These are phyloP conservation scores for Coniferiporia weirii DNA, from an alignment of 1,284 basidiomycete species.

Conservation along the genomic window DNA sequence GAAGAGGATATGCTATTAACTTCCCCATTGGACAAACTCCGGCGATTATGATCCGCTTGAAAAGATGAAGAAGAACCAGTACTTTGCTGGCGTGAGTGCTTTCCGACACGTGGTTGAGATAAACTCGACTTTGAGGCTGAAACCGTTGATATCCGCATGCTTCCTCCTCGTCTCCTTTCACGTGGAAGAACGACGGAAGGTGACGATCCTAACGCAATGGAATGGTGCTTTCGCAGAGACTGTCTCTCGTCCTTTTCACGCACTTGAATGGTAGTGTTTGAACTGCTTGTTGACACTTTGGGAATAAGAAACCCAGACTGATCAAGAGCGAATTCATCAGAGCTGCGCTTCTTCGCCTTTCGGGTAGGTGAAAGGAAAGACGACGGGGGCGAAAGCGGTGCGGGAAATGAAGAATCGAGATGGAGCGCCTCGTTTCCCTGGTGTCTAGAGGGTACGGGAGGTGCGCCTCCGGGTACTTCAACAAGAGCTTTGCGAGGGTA, in stretches of 20 bases:
- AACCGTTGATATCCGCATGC: constrained; percentile 10
- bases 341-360: constrained; percentile 69
- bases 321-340: constrained; percentile 79
- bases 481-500: constrained; percentile 61
- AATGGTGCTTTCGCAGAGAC: constrained; percentile 62
- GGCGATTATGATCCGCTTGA: neutral
- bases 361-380: constrained; percentile 51
- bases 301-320: constrained; percentile 55
- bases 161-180: constrained; percentile 13
- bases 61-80: constrained; percentile 8
- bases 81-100: constrained; percentile 16
- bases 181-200: constrained; percentile 31
- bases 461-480: constrained; percentile 28
- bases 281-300: constrained; percentile 35
- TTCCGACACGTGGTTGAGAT: neutral
- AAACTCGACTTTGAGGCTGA: constrained; percentile 8
- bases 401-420: constrained; percentile 1
- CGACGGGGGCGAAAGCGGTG: constrained; percentile 15
- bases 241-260: constrained; percentile 48
- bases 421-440: neutral
- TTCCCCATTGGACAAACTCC: constrained; percentile 1
- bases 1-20: neutral
- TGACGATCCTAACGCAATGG: constrained; percentile 51
- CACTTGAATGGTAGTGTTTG: constrained; percentile 26
- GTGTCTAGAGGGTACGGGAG: neutral